These are phyloP conservation scores for Planoprotostelium fungivorum DNA, from an alignment of 78 protist genomes.

Conservation along the genomic window DNA sequence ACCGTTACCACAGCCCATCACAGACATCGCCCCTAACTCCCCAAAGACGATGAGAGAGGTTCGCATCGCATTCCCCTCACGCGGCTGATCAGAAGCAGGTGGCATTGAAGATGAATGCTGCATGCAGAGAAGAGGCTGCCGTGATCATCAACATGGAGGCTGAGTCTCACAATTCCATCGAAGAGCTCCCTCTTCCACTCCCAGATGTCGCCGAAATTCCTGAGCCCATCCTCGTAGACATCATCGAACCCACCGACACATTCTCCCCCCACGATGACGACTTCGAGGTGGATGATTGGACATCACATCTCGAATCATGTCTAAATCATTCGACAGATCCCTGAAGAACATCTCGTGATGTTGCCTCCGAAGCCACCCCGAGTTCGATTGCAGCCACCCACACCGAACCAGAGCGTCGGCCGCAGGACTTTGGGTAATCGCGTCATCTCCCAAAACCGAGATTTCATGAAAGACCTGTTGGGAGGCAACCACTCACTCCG, in stretches of 20 bases:
- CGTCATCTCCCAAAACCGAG: background rate
- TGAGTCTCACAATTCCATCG: background rate
- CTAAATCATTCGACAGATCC: background rate
- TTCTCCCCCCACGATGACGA: background rate
- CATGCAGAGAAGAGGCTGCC: background rate
- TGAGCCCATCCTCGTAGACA: background rate
- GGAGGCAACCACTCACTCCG: background rate
- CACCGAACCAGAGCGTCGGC: background rate
- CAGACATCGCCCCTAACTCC: background rate
- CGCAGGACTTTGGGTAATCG: background rate
- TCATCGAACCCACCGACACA: background rate
- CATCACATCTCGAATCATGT: background rate
- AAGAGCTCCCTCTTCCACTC: background rate
- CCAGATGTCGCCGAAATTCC: background rate
- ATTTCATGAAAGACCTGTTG: background rate
- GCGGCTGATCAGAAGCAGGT: background rate
- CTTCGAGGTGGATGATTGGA: background rate
- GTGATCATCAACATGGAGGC: background rate
- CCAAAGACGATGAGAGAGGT: background rate
- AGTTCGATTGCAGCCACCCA: background rate
- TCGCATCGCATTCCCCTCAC: background rate
- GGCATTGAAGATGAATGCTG: background rate
- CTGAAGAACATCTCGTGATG: background rate
- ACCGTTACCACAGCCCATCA: constrained; percentile 2
- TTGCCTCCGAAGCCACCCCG: background rate